Percentiles rank a stretch among this genome's conserved stretches.
Evolutionary conservation across 148 eudicot species (phyloP).

Genomic region (Spergularia bocconei): DNA sequence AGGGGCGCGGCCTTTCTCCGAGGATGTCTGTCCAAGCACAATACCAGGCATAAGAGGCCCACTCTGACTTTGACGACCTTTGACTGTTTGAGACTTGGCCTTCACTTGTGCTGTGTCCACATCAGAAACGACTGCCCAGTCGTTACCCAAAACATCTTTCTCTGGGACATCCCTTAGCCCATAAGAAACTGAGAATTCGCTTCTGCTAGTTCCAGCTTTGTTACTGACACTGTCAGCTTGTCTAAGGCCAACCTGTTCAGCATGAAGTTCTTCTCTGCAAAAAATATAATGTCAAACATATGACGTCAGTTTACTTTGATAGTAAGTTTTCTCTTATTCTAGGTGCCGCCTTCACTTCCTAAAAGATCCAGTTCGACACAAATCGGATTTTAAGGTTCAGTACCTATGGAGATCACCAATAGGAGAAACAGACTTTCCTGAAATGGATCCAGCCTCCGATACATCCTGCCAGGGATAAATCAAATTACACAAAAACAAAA

Average conservation of each 20-base stretch:
- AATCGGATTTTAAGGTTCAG: conserved; percentile 1
- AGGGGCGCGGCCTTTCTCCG: conserved; percentile 53
- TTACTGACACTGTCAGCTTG: conserved; percentile 33
- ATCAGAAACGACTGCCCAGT: conserved; percentile 39
- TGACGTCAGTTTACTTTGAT: background rate
- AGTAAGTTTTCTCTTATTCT: background rate
- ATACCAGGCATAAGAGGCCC: conserved; percentile 80
- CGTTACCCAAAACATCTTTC: conserved; percentile 44
- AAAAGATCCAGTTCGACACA: background rate
- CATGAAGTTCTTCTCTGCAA: conserved; percentile 51
- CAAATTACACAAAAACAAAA: conserved; percentile 15
- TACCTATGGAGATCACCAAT: conserved; percentile 43
- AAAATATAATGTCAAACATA: background rate
- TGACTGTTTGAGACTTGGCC: conserved; percentile 41
- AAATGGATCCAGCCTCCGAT: conserved; percentile 36
- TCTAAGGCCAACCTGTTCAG: conserved; percentile 22
- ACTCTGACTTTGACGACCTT: conserved; percentile 68
- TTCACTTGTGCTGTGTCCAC: conserved; percentile 45
- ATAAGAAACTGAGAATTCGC: conserved; percentile 32
- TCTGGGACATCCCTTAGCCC: conserved; percentile 39
- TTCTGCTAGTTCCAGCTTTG: conserved; percentile 41
- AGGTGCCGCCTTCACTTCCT: background rate
- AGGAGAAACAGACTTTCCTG: conserved; percentile 33
- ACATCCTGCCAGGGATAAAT: conserved; percentile 42
- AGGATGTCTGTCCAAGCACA: conserved; percentile 57